Base-by-base conservation (phyloP, 331 rosid species). In the Cucumis variabilis region DNA sequence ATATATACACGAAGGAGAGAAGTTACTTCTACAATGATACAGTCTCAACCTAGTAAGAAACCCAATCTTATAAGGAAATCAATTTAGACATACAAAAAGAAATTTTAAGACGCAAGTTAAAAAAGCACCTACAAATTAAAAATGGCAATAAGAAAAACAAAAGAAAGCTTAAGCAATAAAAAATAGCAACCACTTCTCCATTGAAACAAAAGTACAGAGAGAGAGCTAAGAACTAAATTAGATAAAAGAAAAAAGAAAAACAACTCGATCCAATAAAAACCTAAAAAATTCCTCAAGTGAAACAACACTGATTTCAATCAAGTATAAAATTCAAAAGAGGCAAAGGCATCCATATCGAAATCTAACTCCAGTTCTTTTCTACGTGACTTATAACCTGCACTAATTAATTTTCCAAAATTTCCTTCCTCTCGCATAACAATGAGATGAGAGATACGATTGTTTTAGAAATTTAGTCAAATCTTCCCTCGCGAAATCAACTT, bases 1-100 rank as follows among this genome's bases (percentile, higher is more conserved):
- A 71, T 3, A 75, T 44, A 44, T 82, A 81, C 62, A 58, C 67
- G 13, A 41, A 77, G 89, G 70, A 83, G 69, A 55, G 46, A 58
- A 60, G 88, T 51, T 55, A 67, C 48, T 85, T 85, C 76, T 24
- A 46, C 72, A 87, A 81, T 33, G 46, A 55, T 10, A 79, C 55
- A 53, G 63, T 50, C 58, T 44, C 58, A 23, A 55, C 68, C 68
- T 25, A 79, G 84, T 9, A 21, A 60, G 50, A 72, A 41, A 27
- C 44, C 24, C 30, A 51, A 19, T 17, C 81, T 19, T 37, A 6
- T 16, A 10, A 17, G 19, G 46, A 73, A 73, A 74, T 28, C 27
- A 21, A 53, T 58, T 25, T 21, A 58, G 60, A 44, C 55, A 83
- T 17, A 55, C 50, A 6, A 58, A 80, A 77, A n/a, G 25, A 25